These are phyloP conservation scores for Fusarium sp. DNA, from an alignment of 2,329 filamentous ascomycete species.

Conservation along the genomic window DNA sequence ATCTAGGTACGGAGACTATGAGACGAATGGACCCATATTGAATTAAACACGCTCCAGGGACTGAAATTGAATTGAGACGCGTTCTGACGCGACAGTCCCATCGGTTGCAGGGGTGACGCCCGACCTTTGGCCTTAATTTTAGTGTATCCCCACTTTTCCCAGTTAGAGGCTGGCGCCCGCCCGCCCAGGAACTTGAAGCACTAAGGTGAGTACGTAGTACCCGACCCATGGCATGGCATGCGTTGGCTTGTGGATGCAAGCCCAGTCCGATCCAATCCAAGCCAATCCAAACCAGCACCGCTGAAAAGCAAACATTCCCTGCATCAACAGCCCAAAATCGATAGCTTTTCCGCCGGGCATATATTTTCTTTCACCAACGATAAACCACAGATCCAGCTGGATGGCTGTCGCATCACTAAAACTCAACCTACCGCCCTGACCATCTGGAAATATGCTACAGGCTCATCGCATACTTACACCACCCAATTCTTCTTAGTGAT, in stretches of 20 bases:
- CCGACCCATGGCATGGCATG: slow-evolving; percentile 1
- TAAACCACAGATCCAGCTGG: slow-evolving; percentile 17
- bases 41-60: slow-evolving; percentile 16
- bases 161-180: slow-evolving; percentile 10
- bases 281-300: slow-evolving; percentile 14
- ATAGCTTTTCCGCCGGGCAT: slow-evolving; percentile 1
- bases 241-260: slow-evolving; percentile 17
- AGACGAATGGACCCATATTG: slow-evolving; percentile 6
- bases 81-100: slow-evolving; percentile 31
- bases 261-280: slow-evolving; percentile 20
- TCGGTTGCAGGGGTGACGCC: slow-evolving; percentile 18
- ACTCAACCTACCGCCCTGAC: slow-evolving; percentile 31
- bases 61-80: slow-evolving; percentile 15
- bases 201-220: neutral
- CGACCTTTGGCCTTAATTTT: slow-evolving; percentile 11
- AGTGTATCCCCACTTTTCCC: slow-evolving; percentile 1
- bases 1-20: neutral
- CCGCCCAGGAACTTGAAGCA: slow-evolving; percentile 1
- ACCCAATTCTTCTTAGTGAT: slow-evolving; percentile 26
- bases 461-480: slow-evolving; percentile 13
- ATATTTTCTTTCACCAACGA: slow-evolving; percentile 18
- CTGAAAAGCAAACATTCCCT: slow-evolving; percentile 28
- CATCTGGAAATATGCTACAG: slow-evolving; percentile 36
- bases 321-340: slow-evolving; percentile 33
- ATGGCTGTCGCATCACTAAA: slow-evolving; percentile 37